Base-by-base conservation (phyloP, 2,329 filamentous ascomycete species). In the Alternaria triticina region DNA sequence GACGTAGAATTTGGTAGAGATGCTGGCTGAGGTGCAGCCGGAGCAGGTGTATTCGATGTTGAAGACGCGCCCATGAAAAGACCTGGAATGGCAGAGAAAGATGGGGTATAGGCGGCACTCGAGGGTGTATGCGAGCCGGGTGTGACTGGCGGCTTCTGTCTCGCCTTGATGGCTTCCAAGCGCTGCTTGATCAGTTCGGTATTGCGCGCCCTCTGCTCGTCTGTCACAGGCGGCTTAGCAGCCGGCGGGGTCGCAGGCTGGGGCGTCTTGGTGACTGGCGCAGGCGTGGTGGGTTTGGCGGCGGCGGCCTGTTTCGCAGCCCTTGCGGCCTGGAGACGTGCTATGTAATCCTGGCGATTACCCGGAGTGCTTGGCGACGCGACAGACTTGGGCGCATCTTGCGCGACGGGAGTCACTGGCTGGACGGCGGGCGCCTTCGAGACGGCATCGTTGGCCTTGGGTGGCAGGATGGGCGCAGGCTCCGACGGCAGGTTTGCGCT, bases 121-220 rank as follows among this genome's bases (percentile, higher is more conserved):
- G 50, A 58, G 20, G 66, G 52, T 15, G 57, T 58, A 10, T 43
- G 59, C 9, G 55, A 6, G 15, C 54, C 56, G 23, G 64, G 59
- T 9, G 66, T 17, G 3, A 54, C 49, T 27, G 49, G 60, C 36
- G 63, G 68, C 55, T 71, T 73, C 44, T 65, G 68, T 33, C 69
- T 66, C 13, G 74, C 73, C 59, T 72, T 75, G 47, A 79, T 65
- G n/a, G 90, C 90, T 63, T 93, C 92, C 74, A 97, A 90, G 69
- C 93, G 93, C 74, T 93, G 88, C 67, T 92, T 89, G 50, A 94
- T 85, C 30, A 94, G 81, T 62, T 92, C 92, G 64, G 92, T 97
- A 68, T 93, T 88, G 74, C 90, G 88, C 30, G 83, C 82, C 68
- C 82, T 87, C 71, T 81, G 79, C 45, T 82, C 82, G 6, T 77